Evolutionary conservation across 371 early-diverging fungal species (phyloP).

Genomic region (Rhizopus sp.): DNA sequence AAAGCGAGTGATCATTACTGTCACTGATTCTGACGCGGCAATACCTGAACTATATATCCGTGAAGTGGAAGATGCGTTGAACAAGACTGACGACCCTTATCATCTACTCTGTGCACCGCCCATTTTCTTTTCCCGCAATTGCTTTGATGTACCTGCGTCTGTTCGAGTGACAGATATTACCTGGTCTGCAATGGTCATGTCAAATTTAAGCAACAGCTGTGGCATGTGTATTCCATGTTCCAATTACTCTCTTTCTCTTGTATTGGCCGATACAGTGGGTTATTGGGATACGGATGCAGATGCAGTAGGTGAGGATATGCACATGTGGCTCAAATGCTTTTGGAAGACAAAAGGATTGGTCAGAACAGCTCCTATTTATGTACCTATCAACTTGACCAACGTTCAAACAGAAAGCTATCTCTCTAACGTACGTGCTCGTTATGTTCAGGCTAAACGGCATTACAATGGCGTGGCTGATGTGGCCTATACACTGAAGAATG

Average conservation of each 20-base stretch:
- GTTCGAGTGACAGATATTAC: constrained; percentile 78
- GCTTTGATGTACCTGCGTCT: constrained; percentile 70
- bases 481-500: constrained; percentile 49
- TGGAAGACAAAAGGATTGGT: constrained; percentile 70
- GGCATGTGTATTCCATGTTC: constrained; percentile 76
- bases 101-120: constrained; percentile 67
- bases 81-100: constrained; percentile 43
- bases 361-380: constrained; percentile 68
- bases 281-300: constrained; percentile 83
- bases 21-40: constrained; percentile 51
- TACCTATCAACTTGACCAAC: constrained; percentile 76
- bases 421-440: constrained; percentile 61
- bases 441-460: constrained; percentile 74
- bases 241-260: constrained; percentile 73
- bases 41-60: constrained; percentile 52
- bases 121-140: constrained; percentile 79
- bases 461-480: constrained; percentile 62
- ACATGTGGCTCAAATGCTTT: constrained; percentile 84
- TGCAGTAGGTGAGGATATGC: constrained; percentile 87
- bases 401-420: constrained; percentile 70
- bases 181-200: constrained; percentile 80
- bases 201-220: constrained; percentile 72
- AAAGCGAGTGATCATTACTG: constrained; percentile 65
- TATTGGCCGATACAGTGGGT: constrained; percentile 67
- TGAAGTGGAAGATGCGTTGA: constrained; percentile 45